Evolutionary conservation across 805 yeast species (phyloP), one percentile per base, ranked within the genome.

Genomic region (Grigorovia transvaalensis): DNA sequence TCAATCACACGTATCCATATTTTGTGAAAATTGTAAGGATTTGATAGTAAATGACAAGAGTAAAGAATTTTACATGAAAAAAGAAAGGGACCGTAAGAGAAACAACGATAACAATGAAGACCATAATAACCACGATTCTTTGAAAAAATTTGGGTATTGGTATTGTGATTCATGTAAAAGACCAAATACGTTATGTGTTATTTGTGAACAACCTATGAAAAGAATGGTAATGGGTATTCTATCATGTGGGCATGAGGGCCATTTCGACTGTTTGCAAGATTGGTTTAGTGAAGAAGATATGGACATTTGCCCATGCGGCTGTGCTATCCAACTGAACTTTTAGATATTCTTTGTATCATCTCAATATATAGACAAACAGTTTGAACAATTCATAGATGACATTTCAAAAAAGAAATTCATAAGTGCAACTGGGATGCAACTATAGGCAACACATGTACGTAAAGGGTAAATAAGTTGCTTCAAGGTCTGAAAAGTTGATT

Each of bases 161-260:
- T 86, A 83, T 65, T 90, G 97, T 69, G 88, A 81, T 50, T 74
- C 73, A 20, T 90, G 97, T 65, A 69, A 74, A 11, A 71, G 68
- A 49, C 71, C 71, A 15, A 81, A 80, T 54, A 82, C 80, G 53
- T 76, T 81, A n/a, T 90, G 97, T 66, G 74, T 82, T 29, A 78
- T 82, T 54, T 90, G 97, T 66, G 76, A 83, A 55, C 84, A 78
- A 61, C 88, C 95, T 0, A 73, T 90, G 59, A 79, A 78, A 57
- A 95, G 95, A 0, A 71, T 85, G 51, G 75, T 82, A 15, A 77
- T 85, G 15, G 76, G 71, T 54, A 69, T 73, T 54, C 64, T 85
- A 49, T 76, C 72, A 27, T 91, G 98, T 71, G 97, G 96, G 0
- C 98, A 91, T 66, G 74, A 81, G 52, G 89, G 91, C 1, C 98